Conservation (phyloP, 441 rosid genomes). For the Eruca vesicaria region DNA sequence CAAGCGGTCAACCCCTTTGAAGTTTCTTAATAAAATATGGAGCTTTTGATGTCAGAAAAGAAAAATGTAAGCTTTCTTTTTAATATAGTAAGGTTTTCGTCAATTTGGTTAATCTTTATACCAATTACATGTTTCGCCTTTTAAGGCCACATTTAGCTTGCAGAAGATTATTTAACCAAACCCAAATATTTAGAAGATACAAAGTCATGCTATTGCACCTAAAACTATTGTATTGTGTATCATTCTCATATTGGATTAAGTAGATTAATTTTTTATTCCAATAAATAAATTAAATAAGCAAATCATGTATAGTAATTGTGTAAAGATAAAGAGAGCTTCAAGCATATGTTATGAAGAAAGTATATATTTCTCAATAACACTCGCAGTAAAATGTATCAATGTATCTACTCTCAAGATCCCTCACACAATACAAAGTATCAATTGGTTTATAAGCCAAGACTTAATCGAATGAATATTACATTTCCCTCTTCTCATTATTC, state of each 20-base stretch:
- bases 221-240: background rate
- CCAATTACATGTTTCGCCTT: slow-evolving; percentile 31
- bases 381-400: no score
- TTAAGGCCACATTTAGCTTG: slow-evolving; percentile 13
- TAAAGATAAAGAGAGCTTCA: slow-evolving; percentile 17
- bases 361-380: no score
- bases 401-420: no score
- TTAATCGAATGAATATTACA: no score
- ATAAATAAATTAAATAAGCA: background rate
- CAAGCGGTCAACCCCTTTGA: background rate
- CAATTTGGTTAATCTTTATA: slow-evolving; percentile 20
- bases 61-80: slow-evolving; percentile 25
- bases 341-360: no score
- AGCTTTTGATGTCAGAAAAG: background rate
- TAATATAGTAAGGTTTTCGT: slow-evolving; percentile 2
- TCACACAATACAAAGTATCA: no score
- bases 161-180: slow-evolving; percentile 15
- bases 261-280: background rate
- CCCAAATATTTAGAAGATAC: background rate
- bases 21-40: background rate
- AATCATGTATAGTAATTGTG: slow-evolving; percentile 3
- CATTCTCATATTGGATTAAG: background rate
- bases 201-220: background rate
- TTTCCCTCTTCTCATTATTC: no score
- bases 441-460: no score